Evolutionary conservation across 257 asterid genomes (phyloP).

Genomic region (Lycium ferocissimum): DNA sequence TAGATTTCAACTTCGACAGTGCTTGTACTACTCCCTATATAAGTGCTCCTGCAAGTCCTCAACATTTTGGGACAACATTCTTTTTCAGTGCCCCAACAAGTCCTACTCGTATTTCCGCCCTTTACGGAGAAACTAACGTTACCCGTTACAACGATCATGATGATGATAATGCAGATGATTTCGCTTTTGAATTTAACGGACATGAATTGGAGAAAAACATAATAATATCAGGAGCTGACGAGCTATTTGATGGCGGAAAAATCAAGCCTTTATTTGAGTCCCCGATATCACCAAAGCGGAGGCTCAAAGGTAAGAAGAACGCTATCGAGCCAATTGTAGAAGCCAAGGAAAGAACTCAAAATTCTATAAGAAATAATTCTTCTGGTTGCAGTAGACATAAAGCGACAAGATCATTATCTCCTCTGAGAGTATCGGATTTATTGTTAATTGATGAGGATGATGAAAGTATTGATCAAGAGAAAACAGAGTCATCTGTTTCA

Average conservation of each 20-base stretch:
- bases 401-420: slow-evolving; percentile 71
- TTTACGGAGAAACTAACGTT: background rate
- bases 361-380: background rate
- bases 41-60: slow-evolving; percentile 72
- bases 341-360: slow-evolving; percentile 49
- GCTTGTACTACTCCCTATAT: slow-evolving; percentile 64
- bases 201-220: slow-evolving; percentile 51
- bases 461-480: slow-evolving; percentile 37
- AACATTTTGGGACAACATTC: slow-evolving; percentile 40
- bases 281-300: slow-evolving; percentile 54
- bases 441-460: slow-evolving; percentile 24
- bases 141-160: slow-evolving; percentile 33
- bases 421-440: slow-evolving; percentile 69
- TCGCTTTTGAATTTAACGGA: slow-evolving; percentile 84
- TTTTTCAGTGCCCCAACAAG: slow-evolving; percentile 73
- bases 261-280: slow-evolving; percentile 70
- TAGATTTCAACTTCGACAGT: slow-evolving; percentile 56
- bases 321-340: slow-evolving; percentile 61
- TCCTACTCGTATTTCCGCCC: slow-evolving; percentile 50
- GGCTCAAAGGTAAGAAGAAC: slow-evolving; percentile 29
- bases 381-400: slow-evolving; percentile 38
- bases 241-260: slow-evolving; percentile 83
- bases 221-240: slow-evolving; percentile 80
- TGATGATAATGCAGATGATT: slow-evolving; percentile 42
- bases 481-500: slow-evolving; percentile 29